These are phyloP conservation scores for Inga leiocalycina DNA, from an alignment of 306 rosid species.

Conservation along the genomic window DNA sequence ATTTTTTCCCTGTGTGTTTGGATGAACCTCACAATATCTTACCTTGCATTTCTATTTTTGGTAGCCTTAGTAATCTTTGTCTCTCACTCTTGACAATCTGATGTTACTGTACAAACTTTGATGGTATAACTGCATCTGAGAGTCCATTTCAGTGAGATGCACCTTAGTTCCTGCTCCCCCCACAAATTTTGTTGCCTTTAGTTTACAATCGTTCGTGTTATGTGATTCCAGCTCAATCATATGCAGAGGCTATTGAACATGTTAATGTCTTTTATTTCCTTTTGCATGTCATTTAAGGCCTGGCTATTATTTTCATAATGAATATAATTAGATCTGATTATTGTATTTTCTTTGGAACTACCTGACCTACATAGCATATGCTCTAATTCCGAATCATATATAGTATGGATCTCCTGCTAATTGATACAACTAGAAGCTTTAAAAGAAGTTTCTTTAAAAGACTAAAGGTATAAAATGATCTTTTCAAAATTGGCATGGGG, in stretches of 20 bases:
- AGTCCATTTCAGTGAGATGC: constrained; percentile 8
- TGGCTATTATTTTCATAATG: neutral
- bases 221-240: constrained; percentile 10
- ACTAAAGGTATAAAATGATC: neutral
- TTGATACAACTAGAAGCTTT: neutral
- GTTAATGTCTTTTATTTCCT: constrained; percentile 4
- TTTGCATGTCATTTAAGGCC: constrained; percentile 8
- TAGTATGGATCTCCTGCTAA: constrained; percentile 18
- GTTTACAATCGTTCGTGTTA: neutral
- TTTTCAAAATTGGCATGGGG: constrained; percentile 3
- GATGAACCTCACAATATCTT: constrained; percentile 13
- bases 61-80: neutral
- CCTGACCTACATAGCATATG: neutral
- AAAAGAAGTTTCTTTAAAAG: constrained; percentile 1
- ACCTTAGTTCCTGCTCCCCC: neutral
- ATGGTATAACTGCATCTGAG: constrained; percentile 19
- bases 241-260: constrained; percentile 7
- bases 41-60: constrained; percentile 16
- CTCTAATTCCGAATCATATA: constrained; percentile 27
- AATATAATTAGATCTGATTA: neutral
- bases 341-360: constrained; percentile 9
- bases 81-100: neutral
- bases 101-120: constrained; percentile 2
- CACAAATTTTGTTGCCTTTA: neutral
- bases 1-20: constrained; percentile 20